A percentile compares a stretch with the other conserved stretches of the same genome.
Evolutionary conservation across 257 asterid genomes (phyloP).

Genomic region (Gentiana dahurica): DNA sequence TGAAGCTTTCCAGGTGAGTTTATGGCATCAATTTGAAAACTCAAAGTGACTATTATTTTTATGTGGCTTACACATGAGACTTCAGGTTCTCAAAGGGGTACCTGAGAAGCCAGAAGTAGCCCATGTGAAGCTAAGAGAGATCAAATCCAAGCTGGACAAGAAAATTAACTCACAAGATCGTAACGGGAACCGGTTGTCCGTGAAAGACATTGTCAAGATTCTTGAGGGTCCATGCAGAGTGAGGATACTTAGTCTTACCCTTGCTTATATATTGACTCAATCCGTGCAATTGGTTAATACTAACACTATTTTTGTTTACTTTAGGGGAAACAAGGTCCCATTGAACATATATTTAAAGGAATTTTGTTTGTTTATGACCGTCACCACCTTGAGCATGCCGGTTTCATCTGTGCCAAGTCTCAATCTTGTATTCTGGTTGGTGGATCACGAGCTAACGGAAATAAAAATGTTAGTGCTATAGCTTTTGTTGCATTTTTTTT

Average conservation of each 20-base stretch:
- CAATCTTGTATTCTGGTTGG: constrained; percentile 85
- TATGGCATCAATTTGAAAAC: neutral
- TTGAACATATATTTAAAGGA: constrained; percentile 77
- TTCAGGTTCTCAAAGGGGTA: constrained; percentile 89
- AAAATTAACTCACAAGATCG: constrained; percentile 61
- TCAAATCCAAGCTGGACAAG: constrained; percentile 74
- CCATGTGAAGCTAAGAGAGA: constrained; percentile 87
- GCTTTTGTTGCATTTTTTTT: neutral
- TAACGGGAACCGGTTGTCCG: constrained; percentile 59
- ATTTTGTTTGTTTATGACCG: constrained; percentile 74
- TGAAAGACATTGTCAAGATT: constrained; percentile 79
- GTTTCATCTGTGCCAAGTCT: constrained; percentile 88
- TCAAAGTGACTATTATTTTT: constrained; percentile 12
- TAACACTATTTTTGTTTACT: neutral
- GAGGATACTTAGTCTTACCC: constrained; percentile 13
- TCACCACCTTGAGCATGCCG: constrained; percentile 97
- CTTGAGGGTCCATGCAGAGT: constrained; percentile 93
- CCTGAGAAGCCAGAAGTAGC: constrained; percentile 93
- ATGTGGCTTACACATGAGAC: constrained; percentile 11
- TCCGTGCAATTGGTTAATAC: too few species aligned
- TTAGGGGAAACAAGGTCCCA: constrained; percentile 92
- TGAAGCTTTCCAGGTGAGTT: constrained; percentile 84
- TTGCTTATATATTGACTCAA: too few species aligned
- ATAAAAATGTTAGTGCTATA: constrained; percentile 54
- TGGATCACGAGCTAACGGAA: constrained; percentile 76